Evolutionary conservation across 139 green algal species (phyloP), one percentile per base, ranked within the genome.

Genomic region (Trebouxia sp.): DNA sequence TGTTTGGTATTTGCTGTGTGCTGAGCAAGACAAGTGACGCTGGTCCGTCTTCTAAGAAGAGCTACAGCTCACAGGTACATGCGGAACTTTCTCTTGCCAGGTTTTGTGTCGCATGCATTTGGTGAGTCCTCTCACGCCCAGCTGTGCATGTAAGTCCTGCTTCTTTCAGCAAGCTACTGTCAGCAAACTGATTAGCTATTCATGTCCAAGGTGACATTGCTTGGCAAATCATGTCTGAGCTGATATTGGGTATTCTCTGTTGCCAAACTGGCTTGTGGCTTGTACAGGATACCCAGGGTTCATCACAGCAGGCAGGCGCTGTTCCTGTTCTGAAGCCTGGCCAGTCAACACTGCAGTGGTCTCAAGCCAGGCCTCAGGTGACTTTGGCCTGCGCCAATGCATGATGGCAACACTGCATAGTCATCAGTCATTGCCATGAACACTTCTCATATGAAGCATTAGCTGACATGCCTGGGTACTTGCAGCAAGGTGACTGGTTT

Each of bases 11-110:
- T 14, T 53, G 47, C 3, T 53, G 47, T 53, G 47, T 53, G 35
- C 28, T 24, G 5, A n/a, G n/a, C n/a, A 72, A 39, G 14, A 28
- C 43, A 15, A 35, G 62, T 15, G 20, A 35, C 32, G 62, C 17
- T 39, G 51, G 58, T 12, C 62, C 62, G 14, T 28, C 62, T 8
- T 72, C 62, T 15, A 35, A 72, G 7, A 72, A 72, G 62, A 72
- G 62, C 62, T 35, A 72, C 15, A 42, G n/a, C 62, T 72, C 62
- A 4, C 62, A 72, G 62, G 62, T 72, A 53, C 47, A n/a, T n/a
- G n/a, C n/a, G n/a, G n/a, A n/a, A n/a, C n/a, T n/a, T n/a, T n/a
- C n/a, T n/a, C n/a, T n/a, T n/a, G n/a, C n/a, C n/a, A n/a, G n/a
- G n/a, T n/a, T n/a, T n/a, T n/a, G n/a, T n/a, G n/a, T n/a, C n/a